Base-by-base conservation (phyloP, 2,329 filamentous ascomycete species). In the Ophiostoma perfectum region DNA sequence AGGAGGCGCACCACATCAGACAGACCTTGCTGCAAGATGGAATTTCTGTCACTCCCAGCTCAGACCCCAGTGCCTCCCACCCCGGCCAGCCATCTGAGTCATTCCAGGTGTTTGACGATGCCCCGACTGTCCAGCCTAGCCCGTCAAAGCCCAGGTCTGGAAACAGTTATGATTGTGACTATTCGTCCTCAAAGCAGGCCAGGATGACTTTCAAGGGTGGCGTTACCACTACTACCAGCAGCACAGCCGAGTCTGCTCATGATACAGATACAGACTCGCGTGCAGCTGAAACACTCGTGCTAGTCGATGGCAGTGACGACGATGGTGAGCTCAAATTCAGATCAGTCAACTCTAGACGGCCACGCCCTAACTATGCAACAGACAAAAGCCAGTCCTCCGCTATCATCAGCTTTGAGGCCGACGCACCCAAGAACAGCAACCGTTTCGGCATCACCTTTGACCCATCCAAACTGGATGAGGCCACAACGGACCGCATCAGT, bases 401-500 rank as follows among this genome's bases (percentile, higher is more conserved):
- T 6, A 72, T 72, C 18, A 68, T 71, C 27, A 66, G 47, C 44
- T 12, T 70, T 16, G 44, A 66, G 12, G 36, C n/a, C 3, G 52
- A 65, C 2, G 62, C 66, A 3, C 44, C 71, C 1, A 66, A 69
- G 60, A 67, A 63, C n/a, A 49, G 66, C 12, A 44, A 55, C 5
- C 66, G 64, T 4, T 72, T 68, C 18, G 71, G 71, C 2, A 39
- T 71, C 5, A 4, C 58, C 5, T 71, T 72, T 42, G 39, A 68
- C 4, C 70, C 71, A 0, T 44, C 55, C 5, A 69, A 63, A 9
- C 68, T 69, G 12, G 63, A 70, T 27, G 27, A 52, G 0, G 63
- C 14, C 6, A 65, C 62, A 2, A 38, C 16, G 0, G 60, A 62
- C n/a, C 12, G 38, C 5, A 55, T 70, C 38, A 64, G 44, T 9